A percentile compares a stretch with the other conserved stretches of the same genome.
phyloP scores from a whole-genome alignment of 257 asterid genomes.

The Fraxinus americana region DNA sequence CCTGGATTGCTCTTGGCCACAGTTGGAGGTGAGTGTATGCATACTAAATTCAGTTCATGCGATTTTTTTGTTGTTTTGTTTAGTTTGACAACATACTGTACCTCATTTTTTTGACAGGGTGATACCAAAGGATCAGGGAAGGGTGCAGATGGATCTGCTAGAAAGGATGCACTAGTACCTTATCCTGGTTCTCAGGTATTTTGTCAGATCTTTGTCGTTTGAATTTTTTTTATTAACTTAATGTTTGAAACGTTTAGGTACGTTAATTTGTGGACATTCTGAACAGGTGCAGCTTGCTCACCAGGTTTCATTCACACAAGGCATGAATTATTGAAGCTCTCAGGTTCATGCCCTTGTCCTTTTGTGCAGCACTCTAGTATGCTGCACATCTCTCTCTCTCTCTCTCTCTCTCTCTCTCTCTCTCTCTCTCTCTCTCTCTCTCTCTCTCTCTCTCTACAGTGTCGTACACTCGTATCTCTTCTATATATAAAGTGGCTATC shows the following conservation, averaged over 20 bases:
- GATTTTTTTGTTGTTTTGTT: background rate
- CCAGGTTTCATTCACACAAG: slow-evolving; percentile 37
- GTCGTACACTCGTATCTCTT: background rate
- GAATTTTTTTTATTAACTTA: background rate
- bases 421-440: no score
- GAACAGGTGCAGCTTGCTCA: slow-evolving; percentile 55
- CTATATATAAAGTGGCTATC: no score
- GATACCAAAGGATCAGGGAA: slow-evolving; percentile 80
- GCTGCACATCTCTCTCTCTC: background rate
- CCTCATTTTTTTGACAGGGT: slow-evolving; percentile 52
- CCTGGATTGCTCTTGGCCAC: slow-evolving; percentile 43
- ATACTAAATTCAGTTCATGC: no score
- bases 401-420: no score
- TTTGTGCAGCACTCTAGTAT: background rate
- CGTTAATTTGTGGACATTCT: slow-evolving; percentile 8
- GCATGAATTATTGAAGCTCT: slow-evolving; percentile 64
- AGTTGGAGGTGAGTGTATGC: slow-evolving; percentile 75
- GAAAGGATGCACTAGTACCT: slow-evolving; percentile 64
- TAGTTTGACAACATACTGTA: slow-evolving; percentile 6
- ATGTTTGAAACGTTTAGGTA: background rate
- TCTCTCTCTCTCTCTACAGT: background rate
- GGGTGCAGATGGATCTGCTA: slow-evolving; percentile 68
- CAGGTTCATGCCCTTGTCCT: slow-evolving; percentile 51
- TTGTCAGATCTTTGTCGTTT: slow-evolving; percentile 14
- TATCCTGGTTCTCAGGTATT: slow-evolving; percentile 54